Evolutionary conservation across 495 filamentous ascomycete genomes (phyloP).

Genomic region (Corynascus novoguineensis): DNA sequence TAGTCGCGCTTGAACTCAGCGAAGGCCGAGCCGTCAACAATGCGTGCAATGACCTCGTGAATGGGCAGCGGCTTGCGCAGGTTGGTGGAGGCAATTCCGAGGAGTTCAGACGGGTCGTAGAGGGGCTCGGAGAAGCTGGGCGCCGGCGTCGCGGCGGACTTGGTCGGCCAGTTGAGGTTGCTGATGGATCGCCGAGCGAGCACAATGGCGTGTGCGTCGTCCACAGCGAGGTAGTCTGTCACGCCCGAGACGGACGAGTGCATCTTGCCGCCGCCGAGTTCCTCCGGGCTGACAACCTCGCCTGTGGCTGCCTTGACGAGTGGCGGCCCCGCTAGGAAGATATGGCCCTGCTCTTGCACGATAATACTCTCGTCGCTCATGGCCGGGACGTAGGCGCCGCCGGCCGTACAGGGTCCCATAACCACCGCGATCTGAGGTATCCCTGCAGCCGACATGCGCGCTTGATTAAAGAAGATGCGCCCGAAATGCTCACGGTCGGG

Average conservation of each 20-base stretch:
- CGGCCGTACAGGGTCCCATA: constrained; percentile 96
- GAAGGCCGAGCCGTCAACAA: constrained; percentile 87
- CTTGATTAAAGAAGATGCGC: constrained; percentile 98
- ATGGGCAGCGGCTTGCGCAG: constrained; percentile 75
- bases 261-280: constrained; percentile 87
- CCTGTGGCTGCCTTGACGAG: constrained; percentile 96
- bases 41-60: constrained; percentile 87
- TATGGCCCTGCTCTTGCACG: constrained; percentile 88
- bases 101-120: constrained; percentile 73
- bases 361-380: constrained; percentile 99
- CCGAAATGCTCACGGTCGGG: constrained; percentile 94
- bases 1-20: constrained; percentile 94
- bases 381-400: constrained; percentile 90
- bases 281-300: constrained; percentile 87
- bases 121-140: constrained; percentile 59
- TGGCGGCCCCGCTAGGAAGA: constrained; percentile 92
- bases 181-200: constrained; percentile 76
- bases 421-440: constrained; percentile 95
- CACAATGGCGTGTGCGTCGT: constrained; percentile 88
- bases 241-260: constrained; percentile 92
- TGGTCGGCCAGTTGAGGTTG: constrained; percentile 78
- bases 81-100: constrained; percentile 85
- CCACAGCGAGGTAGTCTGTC: constrained; percentile 90
- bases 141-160: constrained; percentile 9
- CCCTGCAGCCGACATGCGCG: constrained; percentile 75